Percentiles rank a stretch among this genome's conserved stretches.
Evolutionary conservation across 2,329 filamentous ascomycete species (phyloP).

Genomic region (Xylaria sp.): DNA sequence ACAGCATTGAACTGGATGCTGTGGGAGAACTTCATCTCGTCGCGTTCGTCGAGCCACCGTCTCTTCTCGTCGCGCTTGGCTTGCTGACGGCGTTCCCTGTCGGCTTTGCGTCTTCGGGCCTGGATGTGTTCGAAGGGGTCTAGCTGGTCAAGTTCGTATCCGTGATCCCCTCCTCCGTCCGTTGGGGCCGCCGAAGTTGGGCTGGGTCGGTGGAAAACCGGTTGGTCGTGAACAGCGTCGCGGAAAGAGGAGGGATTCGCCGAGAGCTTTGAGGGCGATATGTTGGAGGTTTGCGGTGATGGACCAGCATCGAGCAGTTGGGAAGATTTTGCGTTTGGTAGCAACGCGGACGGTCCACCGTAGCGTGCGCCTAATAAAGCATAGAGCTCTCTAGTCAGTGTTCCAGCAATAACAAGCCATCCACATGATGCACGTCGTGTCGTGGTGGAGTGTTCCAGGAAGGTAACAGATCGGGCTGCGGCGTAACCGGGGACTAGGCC

Average conservation of each 20-base stretch:
- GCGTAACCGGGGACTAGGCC: not conserved
- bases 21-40: constrained; percentile 99
- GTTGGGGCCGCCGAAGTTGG: constrained; percentile 22
- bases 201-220: constrained; percentile 21
- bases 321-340: not conserved
- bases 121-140: constrained; percentile 42
- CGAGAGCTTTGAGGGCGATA: constrained; percentile 27
- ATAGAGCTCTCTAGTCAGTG: not conserved
- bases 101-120: constrained; percentile 34
- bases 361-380: not conserved
- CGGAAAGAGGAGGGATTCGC: constrained; percentile 37
- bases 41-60: constrained; percentile 69
- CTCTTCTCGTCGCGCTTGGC: constrained; percentile 65
- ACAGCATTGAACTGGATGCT: constrained; percentile 99
- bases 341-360: not conserved
- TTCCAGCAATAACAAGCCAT: not conserved
- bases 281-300: constrained; percentile 25
- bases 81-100: constrained; percentile 39
- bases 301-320: not conserved
- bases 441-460: not conserved
- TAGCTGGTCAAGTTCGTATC: constrained; percentile 44
- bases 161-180: constrained; percentile 35
- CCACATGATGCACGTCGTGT: not conserved
- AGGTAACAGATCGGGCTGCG: too few relatives aligned
- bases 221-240: constrained; percentile 27